Evolutionary conservation across 768 basidiomycete species (phyloP).

Genomic region (Sistotremastrum niveocremeum): DNA sequence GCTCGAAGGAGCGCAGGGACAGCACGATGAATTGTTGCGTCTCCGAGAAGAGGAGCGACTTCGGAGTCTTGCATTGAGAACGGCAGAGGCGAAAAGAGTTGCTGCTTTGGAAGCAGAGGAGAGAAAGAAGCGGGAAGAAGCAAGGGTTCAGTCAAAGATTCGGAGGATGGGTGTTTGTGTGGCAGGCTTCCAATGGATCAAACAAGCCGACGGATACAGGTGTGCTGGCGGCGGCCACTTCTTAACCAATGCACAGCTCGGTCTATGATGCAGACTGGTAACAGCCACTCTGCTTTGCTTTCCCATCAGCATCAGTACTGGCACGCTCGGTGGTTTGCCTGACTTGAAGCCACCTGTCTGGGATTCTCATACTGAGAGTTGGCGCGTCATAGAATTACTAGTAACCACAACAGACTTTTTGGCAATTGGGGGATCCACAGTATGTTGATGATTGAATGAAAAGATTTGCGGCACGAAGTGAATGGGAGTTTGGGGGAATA

Average conservation of each 20-base stretch:
- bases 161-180: constrained; percentile 36
- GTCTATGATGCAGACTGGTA: constrained; percentile 9
- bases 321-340: too few relatives aligned
- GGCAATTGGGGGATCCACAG: too few relatives aligned
- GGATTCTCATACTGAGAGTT: too few relatives aligned
- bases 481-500: too few relatives aligned
- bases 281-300: too few relatives aligned
- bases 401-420: too few relatives aligned
- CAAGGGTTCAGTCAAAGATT: constrained; percentile 27
- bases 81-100: constrained; percentile 15
- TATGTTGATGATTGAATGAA: too few relatives aligned
- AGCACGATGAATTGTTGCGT: constrained; percentile 12
- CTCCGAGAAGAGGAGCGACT: constrained; percentile 17
- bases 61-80: constrained; percentile 13
- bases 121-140: constrained; percentile 24
- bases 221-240: constrained; percentile 36
- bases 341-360: too few relatives aligned
- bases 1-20: constrained; percentile 15
- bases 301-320: too few relatives aligned
- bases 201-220: constrained; percentile 26
- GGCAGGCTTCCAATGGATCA: constrained; percentile 32
- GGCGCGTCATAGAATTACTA: too few relatives aligned
- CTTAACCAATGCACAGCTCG: constrained; percentile 18
- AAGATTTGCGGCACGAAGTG: too few relatives aligned
- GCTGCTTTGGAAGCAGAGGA: constrained; percentile 18